Conservation (phyloP, 768 basidiomycete species). For the Gymnopilus junonius region DNA sequence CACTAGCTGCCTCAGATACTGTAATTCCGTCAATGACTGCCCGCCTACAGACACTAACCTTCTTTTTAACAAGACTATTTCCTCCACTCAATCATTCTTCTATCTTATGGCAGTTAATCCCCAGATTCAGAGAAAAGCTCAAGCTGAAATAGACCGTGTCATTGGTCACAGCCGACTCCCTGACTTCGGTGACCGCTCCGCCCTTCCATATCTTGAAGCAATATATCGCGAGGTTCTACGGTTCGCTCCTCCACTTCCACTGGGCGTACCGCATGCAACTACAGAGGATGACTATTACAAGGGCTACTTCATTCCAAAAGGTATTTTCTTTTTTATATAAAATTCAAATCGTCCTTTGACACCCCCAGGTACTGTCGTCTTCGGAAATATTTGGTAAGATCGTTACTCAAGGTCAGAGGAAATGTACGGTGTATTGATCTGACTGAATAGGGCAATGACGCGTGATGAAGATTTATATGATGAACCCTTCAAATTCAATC, state of each 20-base stretch:
- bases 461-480: constrained; percentile 28
- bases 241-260: constrained; percentile 9
- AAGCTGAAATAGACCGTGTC: constrained; percentile 35
- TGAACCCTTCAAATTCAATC: constrained; percentile 30
- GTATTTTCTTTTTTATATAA: background rate
- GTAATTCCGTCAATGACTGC: background rate
- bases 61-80: constrained; percentile 2
- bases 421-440: no score
- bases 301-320: constrained; percentile 30
- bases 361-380: background rate
- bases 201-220: constrained; percentile 28
- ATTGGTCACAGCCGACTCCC: constrained; percentile 33
- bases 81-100: constrained; percentile 23
- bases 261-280: constrained; percentile 24
- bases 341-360: no score
- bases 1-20: constrained; percentile 8
- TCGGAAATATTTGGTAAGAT: background rate
- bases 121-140: constrained; percentile 33
- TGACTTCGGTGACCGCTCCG: constrained; percentile 24
- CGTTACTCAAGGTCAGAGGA: background rate
- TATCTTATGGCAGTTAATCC: constrained; percentile 34
- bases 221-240: constrained; percentile 18
- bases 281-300: constrained; percentile 25
- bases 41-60: no score
- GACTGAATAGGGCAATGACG: constrained; percentile 24